Evolutionary conservation across 441 rosid genomes (phyloP), one percentile per base, ranked within the genome.

Genomic region (Populus hybrid): DNA sequence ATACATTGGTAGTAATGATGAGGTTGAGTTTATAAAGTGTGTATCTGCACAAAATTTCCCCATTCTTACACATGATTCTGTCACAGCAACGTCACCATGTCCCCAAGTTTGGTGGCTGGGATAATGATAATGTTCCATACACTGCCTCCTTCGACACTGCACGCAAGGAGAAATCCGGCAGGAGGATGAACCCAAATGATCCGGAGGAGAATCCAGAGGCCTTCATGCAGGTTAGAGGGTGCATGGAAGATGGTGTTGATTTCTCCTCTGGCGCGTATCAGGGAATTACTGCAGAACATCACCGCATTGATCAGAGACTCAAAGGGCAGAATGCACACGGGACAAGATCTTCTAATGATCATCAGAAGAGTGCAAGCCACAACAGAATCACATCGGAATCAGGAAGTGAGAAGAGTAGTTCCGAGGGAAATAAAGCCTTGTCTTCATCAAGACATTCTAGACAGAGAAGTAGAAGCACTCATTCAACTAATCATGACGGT

Each of bases 91-190:
- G 63, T 59, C 75, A 87, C 14, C 89, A 83, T 65, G 85, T 87
- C 26, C 92, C 90, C 0, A 88, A 85, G 82, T 87, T 87, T 12
- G 94, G 94, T 14, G 78, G 83, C 82, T 90, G 94, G 94, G 91
- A 88, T 28, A 69, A 57, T 2, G 86, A 85, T 72, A 83, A 88
- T 66, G n/a, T 83, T 24, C 88, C 87, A 0, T 86, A 87, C 82
- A 90, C 91, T 0, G 23, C 85, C 36, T 88, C 18, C 77, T 90
- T 90, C 7, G 94, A 88, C 67, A 87, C 79, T 35, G 92, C 91
- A 2, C 82, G 91, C 14, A 88, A 53, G 78, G 91, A 84, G 34
- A 88, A 73, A 71, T 67, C 70, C 1, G 85, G 84, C 0, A 66
- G 30, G 46, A 83, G 46, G 78, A 85, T 84, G 79, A 90, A 88